These are phyloP conservation scores for Pseudogymnoascus sp. DNA, from an alignment of 2,329 filamentous ascomycete genomes.

Conservation along the genomic window DNA sequence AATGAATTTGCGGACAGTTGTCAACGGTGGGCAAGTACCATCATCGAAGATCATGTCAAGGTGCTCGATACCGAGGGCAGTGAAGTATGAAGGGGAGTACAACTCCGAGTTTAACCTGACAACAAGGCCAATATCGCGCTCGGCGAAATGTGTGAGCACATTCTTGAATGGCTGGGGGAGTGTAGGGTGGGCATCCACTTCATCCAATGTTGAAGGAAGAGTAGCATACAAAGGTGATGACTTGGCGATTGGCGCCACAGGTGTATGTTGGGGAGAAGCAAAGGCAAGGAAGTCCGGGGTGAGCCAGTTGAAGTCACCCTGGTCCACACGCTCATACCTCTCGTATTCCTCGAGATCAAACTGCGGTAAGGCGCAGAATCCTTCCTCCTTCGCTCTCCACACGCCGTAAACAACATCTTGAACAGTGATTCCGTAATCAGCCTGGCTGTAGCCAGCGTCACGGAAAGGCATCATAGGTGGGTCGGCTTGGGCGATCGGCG, in stretches of 20 bases:
- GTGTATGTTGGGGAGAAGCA: slow-evolving; percentile 81
- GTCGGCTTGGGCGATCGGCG: slow-evolving; percentile 92
- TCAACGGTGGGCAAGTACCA: slow-evolving; percentile 84
- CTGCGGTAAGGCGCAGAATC: slow-evolving; percentile 80
- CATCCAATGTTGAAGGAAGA: slow-evolving; percentile 67
- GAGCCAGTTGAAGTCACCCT: slow-evolving; percentile 99
- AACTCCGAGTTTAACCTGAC: slow-evolving; percentile 92
- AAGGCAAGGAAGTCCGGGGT: slow-evolving; percentile 93
- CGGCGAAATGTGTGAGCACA: slow-evolving; percentile 79
- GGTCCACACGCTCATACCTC: slow-evolving; percentile 87
- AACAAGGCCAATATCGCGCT: slow-evolving; percentile 83
- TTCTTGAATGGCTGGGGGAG: slow-evolving; percentile 91
- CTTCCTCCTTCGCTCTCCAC: slow-evolving; percentile 97
- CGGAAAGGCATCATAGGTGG: slow-evolving; percentile 98
- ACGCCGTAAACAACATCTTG: slow-evolving; percentile 98
- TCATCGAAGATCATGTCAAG: slow-evolving; percentile 99
- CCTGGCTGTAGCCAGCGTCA: slow-evolving; percentile 96
- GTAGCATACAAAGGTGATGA: slow-evolving; percentile 65
- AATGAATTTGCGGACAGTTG: slow-evolving; percentile 89
- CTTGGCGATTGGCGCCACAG: slow-evolving; percentile 62
- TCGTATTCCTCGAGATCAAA: slow-evolving; percentile 98
- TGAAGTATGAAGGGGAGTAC: slow-evolving; percentile 96
- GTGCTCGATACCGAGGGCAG: slow-evolving; percentile 87
- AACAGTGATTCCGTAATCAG: slow-evolving; percentile 89
- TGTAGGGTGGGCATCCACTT: slow-evolving; percentile 59